Base-by-base conservation (phyloP, 2,329 filamentous ascomycete genomes). In the Ploettnerulaceae sp. region DNA sequence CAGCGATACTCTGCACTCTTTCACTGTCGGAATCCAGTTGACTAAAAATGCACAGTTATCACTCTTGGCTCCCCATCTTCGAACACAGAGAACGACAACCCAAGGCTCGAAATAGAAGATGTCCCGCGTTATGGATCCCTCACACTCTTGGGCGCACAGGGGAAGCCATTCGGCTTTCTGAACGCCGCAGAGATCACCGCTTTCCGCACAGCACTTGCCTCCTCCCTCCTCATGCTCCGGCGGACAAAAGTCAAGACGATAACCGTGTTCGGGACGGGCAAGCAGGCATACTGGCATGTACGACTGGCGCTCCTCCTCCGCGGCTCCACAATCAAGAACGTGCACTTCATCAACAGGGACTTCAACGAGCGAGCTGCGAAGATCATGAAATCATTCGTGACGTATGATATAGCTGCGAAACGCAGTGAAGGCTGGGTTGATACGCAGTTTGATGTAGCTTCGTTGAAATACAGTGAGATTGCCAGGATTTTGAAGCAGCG, bases 261-360 rank as follows among this genome's bases (percentile, higher is more conserved):
- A 8, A 82, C 84, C 11, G 84, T 95, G 43, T 97, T 96, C 64
- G 91, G 91, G 18, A 83, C 85, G 25, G 91, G 91, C 35, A 81
- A 84, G 57, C 90, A 96, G 69, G 91, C 91, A 9, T 95, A 91
- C 70, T 97, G 90, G 90, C 91, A 96, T 64, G 80, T 95, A 33
- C 83, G 89, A 1, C 76, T 97, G 4, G 84, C 90, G 0, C 74
- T 97, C 8, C 74, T 91, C 53, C 74, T 93, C 39, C 84, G 76
- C 17, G 79, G 79, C 1, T 45, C 69, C 35, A 86, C 88, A 15
- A 83, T 95, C 57, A 82, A 83, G 58, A 79, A 84, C 48, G 77
- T 96, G 37, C 84, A 91, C 67, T 83, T 96, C 59, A 82, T 95
- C 63, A 94, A 90, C 61, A 82, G 86, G 25, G 72, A 74, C 43